Conservation (phyloP, 352 stramenopile genomes). For the Pythium oligandrum region DNA sequence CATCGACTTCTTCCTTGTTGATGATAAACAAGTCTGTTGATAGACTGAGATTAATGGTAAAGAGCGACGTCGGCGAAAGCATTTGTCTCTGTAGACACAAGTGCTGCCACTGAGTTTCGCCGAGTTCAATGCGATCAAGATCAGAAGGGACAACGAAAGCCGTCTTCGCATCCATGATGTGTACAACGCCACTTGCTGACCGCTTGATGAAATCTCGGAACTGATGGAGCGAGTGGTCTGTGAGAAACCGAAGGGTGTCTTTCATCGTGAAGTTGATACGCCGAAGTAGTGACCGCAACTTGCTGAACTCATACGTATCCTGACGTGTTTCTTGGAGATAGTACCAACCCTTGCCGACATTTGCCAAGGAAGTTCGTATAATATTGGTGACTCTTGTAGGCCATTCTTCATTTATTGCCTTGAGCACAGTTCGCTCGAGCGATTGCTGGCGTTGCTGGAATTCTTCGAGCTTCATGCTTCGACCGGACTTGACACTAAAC, state of each 20-base stretch:
- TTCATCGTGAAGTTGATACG: conserved; percentile 84
- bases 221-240: conserved; percentile 60
- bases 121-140: conserved; percentile 50
- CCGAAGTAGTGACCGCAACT: conserved; percentile 64
- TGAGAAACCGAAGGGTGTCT: conserved; percentile 72
- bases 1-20: conserved; percentile 72
- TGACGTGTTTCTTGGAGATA: conserved; percentile 78
- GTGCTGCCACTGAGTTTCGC: conserved; percentile 77
- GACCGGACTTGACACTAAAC: conserved; percentile 64
- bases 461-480: conserved; percentile 82
- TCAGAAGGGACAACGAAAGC: conserved; percentile 65
- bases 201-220: conserved; percentile 71
- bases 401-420: conserved; percentile 83
- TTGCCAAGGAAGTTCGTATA: conserved; percentile 64
- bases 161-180: conserved; percentile 72
- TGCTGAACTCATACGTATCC: conserved; percentile 88
- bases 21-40: conserved; percentile 69
- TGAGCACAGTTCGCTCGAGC: conserved; percentile 63
- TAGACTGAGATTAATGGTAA: conserved; percentile 66
- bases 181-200: conserved; percentile 43
- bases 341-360: conserved; percentile 84
- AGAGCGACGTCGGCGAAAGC: conserved; percentile 52
- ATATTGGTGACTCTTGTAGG: conserved; percentile 60
- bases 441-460: conserved; percentile 80
- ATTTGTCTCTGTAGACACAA: conserved; percentile 69